phyloP scores from a whole-genome alignment of 129 eudicot species.

The Calendula officinalis region DNA sequence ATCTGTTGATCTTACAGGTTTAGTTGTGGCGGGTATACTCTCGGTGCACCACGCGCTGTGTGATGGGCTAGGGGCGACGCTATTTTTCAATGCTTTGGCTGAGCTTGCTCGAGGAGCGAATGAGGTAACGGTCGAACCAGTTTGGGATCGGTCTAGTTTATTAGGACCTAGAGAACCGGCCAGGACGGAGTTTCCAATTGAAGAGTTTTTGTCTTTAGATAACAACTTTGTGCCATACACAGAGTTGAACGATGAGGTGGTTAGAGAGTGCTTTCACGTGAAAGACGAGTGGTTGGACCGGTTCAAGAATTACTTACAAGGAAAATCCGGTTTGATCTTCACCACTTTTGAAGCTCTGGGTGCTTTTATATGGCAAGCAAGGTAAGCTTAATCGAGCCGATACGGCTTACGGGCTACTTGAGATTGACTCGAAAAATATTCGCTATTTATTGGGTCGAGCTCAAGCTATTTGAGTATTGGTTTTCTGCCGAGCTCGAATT shows the following conservation, averaged over 20 bases:
- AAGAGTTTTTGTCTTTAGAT: conserved; percentile 46
- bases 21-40: conserved; percentile 65
- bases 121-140: conserved; percentile 48
- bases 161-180: conserved; percentile 72
- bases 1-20: conserved; percentile 56
- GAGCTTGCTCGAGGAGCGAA: conserved; percentile 61
- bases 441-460: too few relatives aligned
- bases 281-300: conserved; percentile 70
- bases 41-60: conserved; percentile 62
- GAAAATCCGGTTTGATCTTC: conserved; percentile 53
- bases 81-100: conserved; percentile 65
- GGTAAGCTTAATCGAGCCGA: too few relatives aligned
- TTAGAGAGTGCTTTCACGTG: conserved; percentile 45
- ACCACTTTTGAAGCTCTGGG: conserved; percentile 89
- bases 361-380: conserved; percentile 77
- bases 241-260: conserved; percentile 39
- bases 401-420: too few relatives aligned
- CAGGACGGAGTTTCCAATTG: conserved; percentile 46
- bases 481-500: too few relatives aligned
- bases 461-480: too few relatives aligned
- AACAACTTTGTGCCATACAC: conserved; percentile 44
- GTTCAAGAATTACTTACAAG: conserved; percentile 42
- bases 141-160: conserved; percentile 62
- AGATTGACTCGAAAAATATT: too few relatives aligned
- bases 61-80: conserved; percentile 71